Base-by-base conservation (phyloP, 139 green algal species). In the Eudorina sp. region DNA sequence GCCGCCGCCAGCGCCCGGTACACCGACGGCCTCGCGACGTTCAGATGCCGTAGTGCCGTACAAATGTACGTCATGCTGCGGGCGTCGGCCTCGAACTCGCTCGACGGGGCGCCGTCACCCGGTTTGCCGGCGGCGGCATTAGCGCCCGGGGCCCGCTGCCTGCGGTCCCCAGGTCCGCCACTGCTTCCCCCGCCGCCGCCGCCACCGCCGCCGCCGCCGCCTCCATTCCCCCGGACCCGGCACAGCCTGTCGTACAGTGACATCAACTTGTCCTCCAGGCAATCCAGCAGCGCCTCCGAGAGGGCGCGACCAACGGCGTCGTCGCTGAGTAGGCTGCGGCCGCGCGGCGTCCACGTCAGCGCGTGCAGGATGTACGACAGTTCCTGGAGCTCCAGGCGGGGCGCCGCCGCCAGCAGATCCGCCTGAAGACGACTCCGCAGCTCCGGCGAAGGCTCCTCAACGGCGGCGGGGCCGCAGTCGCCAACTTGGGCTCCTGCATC, bases 31-130 rank as follows among this genome's bases (percentile, higher is more conserved):
- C n/a, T 2, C 41, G 29, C 5, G 19, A 38, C 58, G 55, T 16
- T 9, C 78, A 85, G 29, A 38, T 27, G 55, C 58, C 55, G 78
- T 62, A 85, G 31, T 8, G 77, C 53, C 53, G 36, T 53, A 72
- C 77, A 84, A 21, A 41, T 25, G 11, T 68, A 46, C 40, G 75
- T 41, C 7, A 83, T 31, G 75, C 31, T 76, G 68, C 36, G n/a
- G n/a, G n/a, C n/a, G n/a, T n/a, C n/a, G n/a, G n/a, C n/a, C n/a
- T n/a, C n/a, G n/a, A n/a, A n/a, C n/a, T n/a, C n/a, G n/a, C n/a
- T n/a, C n/a, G n/a, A n/a, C n/a, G n/a, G n/a, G n/a, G n/a, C n/a
- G n/a, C n/a, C n/a, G n/a, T n/a, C n/a, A n/a, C n/a, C n/a, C n/a
- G n/a, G n/a, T n/a, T n/a, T n/a, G n/a, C n/a, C n/a, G n/a, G n/a